Base-by-base conservation (phyloP, 2,329 filamentous ascomycete genomes). In the Mycocentrospora acerina region DNA sequence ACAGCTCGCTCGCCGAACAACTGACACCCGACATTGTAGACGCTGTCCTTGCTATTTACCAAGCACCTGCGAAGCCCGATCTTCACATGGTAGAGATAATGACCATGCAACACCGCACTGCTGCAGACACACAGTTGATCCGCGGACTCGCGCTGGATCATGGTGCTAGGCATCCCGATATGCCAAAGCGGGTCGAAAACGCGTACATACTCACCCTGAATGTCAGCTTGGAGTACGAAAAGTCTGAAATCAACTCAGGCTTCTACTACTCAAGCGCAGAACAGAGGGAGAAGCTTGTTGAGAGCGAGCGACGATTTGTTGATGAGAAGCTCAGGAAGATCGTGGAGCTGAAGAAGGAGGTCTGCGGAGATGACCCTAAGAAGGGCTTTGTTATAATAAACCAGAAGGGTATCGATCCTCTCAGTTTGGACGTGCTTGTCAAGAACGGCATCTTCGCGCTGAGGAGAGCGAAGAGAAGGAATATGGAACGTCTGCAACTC, bases 21-120 rank as follows among this genome's bases (percentile, higher is more conserved):
- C 83, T 98, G 46, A 97, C 90, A 0, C 90, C 93, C 41, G 87
- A 89, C 59, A 95, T 98, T 61, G 93, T 97, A 62, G 93, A 98
- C 67, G 88, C 93, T 43, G 93, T 98, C 32, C 83, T 98, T 40
- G 82, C 93, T 51, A 98, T 98, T 68, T 90, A 96, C 76, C 80
- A 90, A 68, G 76, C 88, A 13, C 88, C 88, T 17, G 83, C 82
- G 48, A 97, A 97, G 75, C 94, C 94, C 40, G 93, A 98, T 72
- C 72, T 98, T 62, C 91, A 97, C 76, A 98, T 98, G 93, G 80
- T 98, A 54, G 93, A 98, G 73, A 97, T 98, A 60, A 98, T 98
- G 93, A 97, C 95, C 69, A 97, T 98, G 91, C 93, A 98, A 75
- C 93, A 98, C 75, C 87, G 91, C 57, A 90, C 88, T 35, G 90